Evolutionary conservation across 495 filamentous ascomycete genomes (phyloP).

Genomic region (Neurospora sp.): DNA sequence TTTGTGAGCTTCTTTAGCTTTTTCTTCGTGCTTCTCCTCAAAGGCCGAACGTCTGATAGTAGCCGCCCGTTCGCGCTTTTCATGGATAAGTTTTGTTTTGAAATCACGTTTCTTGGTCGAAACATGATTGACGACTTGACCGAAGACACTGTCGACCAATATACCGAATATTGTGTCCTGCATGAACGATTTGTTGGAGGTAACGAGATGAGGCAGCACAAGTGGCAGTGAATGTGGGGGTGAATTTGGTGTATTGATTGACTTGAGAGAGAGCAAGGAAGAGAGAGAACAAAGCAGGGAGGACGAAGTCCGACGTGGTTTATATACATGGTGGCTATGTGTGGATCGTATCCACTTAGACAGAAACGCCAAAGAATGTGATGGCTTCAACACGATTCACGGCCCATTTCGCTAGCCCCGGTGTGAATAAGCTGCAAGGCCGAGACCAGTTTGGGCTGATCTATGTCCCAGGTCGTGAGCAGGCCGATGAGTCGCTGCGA

Average conservation of each 20-base stretch:
- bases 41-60: not conserved
- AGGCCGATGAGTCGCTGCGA: not conserved
- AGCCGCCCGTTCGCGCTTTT: not conserved
- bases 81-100: not conserved
- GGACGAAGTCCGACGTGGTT: too few species aligned
- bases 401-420: not conserved
- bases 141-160: not conserved
- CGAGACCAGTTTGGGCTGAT: not conserved
- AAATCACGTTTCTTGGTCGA: not conserved
- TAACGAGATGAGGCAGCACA: too few species aligned
- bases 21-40: not conserved
- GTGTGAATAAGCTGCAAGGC: not conserved
- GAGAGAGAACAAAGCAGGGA: too few species aligned
- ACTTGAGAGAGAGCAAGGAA: too few species aligned
- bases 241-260: too few species aligned
- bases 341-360: too few species aligned
- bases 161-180: not conserved
- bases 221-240: too few species aligned
- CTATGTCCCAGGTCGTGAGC: not conserved
- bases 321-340: too few species aligned
- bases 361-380: too few species aligned
- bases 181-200: too few species aligned
- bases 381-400: too few species aligned
- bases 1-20: not conserved
- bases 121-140: not conserved